Evolutionary conservation across 805 yeast genomes (phyloP).

Genomic region (Diddensiella santjacobensis): DNA sequence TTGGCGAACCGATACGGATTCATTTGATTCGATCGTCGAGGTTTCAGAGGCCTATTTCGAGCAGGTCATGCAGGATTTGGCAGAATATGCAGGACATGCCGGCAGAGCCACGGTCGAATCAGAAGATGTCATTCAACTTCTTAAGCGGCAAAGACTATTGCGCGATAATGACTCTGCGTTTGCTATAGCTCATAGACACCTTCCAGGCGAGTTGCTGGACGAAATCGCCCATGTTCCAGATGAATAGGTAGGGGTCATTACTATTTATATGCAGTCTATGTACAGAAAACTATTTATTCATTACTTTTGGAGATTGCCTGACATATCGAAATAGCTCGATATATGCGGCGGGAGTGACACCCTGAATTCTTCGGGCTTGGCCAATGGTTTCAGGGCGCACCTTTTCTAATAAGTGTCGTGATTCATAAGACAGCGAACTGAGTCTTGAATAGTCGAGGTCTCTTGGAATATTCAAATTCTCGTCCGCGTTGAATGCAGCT

Average conservation of each 20-base stretch:
- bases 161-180: constrained; percentile 19
- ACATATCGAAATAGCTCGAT: constrained; percentile 59
- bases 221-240: constrained; percentile 2
- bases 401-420: constrained; percentile 59
- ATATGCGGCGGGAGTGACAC: constrained; percentile 90
- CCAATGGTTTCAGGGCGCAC: constrained; percentile 89
- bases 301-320: constrained; percentile 5
- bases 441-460: constrained; percentile 58
- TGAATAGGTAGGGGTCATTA: neutral
- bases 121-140: constrained; percentile 27
- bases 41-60: constrained; percentile 32
- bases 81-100: constrained; percentile 35
- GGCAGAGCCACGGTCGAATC: constrained; percentile 29
- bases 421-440: constrained; percentile 72
- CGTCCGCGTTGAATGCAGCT: constrained; percentile 80
- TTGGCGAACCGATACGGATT: constrained; percentile 19
- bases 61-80: constrained; percentile 29
- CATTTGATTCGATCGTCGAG: constrained; percentile 23
- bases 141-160: constrained; percentile 34
- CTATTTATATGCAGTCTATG: no score
- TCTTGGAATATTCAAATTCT: constrained; percentile 63
- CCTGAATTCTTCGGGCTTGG: constrained; percentile 91
- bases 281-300: no score
- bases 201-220: constrained; percentile 32
- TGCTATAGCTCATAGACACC: constrained; percentile 28